Evolutionary conservation across 108 stramenopile species (phyloP).

Genomic region (Schizochytrium sp.): DNA sequence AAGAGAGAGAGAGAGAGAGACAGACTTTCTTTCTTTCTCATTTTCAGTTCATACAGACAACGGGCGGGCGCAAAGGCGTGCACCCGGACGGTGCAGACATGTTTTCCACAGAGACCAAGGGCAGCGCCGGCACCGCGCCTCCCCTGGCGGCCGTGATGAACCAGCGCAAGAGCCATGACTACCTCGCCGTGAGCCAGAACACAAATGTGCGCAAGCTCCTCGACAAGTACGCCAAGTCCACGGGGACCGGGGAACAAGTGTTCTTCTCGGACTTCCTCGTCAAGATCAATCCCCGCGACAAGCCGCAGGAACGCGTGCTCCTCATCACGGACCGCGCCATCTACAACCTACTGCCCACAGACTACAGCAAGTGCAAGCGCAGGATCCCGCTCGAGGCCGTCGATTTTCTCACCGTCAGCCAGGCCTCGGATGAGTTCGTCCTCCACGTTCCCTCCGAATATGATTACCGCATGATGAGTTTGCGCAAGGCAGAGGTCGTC

Average conservation of each 20-base stretch:
- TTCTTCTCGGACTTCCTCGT: background rate
- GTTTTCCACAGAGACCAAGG: background rate
- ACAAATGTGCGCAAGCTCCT: background rate
- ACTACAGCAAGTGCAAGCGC: slow-evolving; percentile 23
- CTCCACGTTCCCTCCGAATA: slow-evolving; percentile 24
- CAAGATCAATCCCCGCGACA: slow-evolving; percentile 29
- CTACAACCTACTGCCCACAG: slow-evolving; percentile 14
- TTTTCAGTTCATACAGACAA: too few species aligned
- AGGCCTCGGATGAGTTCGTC: slow-evolving; percentile 23
- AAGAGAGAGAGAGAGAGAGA: too few species aligned
- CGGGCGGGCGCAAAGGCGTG: too few species aligned
- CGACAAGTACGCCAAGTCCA: background rate
- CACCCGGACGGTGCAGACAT: background rate
- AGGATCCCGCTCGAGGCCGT: background rate
- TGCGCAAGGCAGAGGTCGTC: background rate
- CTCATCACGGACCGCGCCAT: slow-evolving; percentile 15
- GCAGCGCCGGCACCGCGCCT: background rate
- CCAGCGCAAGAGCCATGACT: background rate
- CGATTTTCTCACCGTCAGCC: background rate
- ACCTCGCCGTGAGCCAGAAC: background rate
- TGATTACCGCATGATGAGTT: slow-evolving; percentile 18
- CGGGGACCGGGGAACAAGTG: background rate
- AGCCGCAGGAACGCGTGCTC: slow-evolving; percentile 22
- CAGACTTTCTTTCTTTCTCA: too few species aligned
- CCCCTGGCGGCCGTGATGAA: background rate